phyloP scores from a whole-genome alignment of 2,329 filamentous ascomycete genomes.

The Sarocladium strictum region DNA sequence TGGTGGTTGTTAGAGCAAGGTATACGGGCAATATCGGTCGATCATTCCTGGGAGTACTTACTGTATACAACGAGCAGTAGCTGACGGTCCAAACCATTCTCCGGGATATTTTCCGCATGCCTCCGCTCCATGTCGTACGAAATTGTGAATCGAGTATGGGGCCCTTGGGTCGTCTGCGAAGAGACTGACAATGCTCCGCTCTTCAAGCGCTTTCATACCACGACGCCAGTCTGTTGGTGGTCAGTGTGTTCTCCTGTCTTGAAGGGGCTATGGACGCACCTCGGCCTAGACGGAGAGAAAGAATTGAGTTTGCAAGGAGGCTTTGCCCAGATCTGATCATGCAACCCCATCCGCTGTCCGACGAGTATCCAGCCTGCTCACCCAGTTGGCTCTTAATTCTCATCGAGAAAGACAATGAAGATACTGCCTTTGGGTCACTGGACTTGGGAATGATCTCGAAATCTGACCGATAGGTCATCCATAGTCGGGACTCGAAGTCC shows the following conservation, averaged over 20 bases:
- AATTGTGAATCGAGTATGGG: constrained; percentile 91
- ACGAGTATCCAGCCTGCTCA: constrained; percentile 78
- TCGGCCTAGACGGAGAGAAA: constrained; percentile 68
- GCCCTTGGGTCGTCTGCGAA: constrained; percentile 85
- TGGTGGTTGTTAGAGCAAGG: constrained; percentile 29
- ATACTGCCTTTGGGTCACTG: constrained; percentile 62
- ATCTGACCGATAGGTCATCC: constrained; percentile 92
- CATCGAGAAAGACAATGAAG: constrained; percentile 75
- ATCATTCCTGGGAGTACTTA: no score
- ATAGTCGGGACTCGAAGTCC: constrained; percentile 88
- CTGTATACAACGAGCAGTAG: constrained; percentile 91
- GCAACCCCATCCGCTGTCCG: constrained; percentile 95
- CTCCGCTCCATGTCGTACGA: constrained; percentile 79
- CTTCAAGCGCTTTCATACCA: constrained; percentile 49
- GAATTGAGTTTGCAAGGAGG: constrained; percentile 79
- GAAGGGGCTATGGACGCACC: constrained; percentile 41
- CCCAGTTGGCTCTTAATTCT: constrained; percentile 74
- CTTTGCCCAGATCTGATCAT: constrained; percentile 98
- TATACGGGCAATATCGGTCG: no score
- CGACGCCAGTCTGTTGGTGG: constrained; percentile 65
- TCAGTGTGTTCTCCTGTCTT: background rate
- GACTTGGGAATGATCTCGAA: constrained; percentile 80
- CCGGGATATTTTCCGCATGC: constrained; percentile 92
- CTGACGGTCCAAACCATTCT: constrained; percentile 98
- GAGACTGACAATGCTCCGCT: constrained; percentile 66